Evolutionary conservation across 1,284 basidiomycete genomes (phyloP).

Genomic region (Boletus holoroseus): DNA sequence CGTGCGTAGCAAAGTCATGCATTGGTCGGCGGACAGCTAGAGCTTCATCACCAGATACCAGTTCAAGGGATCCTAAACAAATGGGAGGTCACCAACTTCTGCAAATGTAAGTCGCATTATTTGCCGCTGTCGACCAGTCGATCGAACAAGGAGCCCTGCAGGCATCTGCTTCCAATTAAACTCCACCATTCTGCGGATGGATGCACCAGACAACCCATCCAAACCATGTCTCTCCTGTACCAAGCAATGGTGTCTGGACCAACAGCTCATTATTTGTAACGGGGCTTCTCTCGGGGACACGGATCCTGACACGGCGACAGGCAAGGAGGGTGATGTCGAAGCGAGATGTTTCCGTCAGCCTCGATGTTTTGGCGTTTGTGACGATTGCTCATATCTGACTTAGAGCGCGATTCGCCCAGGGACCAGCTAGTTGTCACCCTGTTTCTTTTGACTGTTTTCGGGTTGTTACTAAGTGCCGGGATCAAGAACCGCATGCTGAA

Average conservation of each 20-base stretch:
- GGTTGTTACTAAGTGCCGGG: conserved; percentile 76
- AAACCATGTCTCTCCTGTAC: conserved; percentile 92
- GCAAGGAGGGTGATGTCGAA: conserved; percentile 95
- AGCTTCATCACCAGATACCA: conserved; percentile 36
- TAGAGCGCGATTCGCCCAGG: conserved; percentile 82
- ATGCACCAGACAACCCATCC: conserved; percentile 74
- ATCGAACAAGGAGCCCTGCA: conserved; percentile 32
- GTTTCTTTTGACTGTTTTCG: conserved; percentile 81
- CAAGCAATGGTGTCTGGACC: conserved; percentile 92
- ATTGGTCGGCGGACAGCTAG: conserved; percentile 7
- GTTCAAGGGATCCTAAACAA: conserved; percentile 52
- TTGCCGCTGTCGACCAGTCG: conserved; percentile 1
- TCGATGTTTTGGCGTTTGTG: conserved; percentile 30
- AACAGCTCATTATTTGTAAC: conserved; percentile 81
- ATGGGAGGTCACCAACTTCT: conserved; percentile 80
- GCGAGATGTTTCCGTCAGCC: conserved; percentile 91
- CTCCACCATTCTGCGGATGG: conserved; percentile 80
- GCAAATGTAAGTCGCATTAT: conserved; percentile 58
- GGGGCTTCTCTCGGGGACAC: conserved; percentile 82
- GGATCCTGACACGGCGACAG: conserved; percentile 87
- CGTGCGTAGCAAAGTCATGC: conserved; percentile 25
- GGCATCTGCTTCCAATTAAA: conserved; percentile 89
- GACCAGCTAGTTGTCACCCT: conserved; percentile 88
- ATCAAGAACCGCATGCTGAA: conserved; percentile 76
- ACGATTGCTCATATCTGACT: conserved; percentile 22